These are phyloP conservation scores for Biancaea sappan DNA, from an alignment of 306 rosid species.

Conservation along the genomic window DNA sequence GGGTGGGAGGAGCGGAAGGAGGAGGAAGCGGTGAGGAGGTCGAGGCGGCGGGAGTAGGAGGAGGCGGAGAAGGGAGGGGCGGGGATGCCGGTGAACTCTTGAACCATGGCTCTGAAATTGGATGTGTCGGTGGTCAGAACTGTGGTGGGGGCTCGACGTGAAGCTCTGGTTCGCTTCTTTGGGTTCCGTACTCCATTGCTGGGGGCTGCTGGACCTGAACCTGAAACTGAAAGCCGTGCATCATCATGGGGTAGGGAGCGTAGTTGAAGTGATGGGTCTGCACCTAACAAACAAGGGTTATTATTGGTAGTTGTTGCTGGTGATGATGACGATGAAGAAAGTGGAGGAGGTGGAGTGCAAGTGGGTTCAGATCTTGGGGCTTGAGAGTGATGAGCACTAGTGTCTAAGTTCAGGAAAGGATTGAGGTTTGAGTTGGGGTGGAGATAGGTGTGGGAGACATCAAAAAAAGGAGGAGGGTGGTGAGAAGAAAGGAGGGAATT, in stretches of 20 bases:
- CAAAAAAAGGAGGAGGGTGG: slow-evolving; percentile 42
- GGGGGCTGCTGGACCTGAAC: not conserved
- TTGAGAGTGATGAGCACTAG: not conserved
- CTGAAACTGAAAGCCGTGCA: slow-evolving; percentile 24
- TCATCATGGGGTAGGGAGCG: slow-evolving; percentile 19
- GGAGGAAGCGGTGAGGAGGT: slow-evolving; percentile 52
- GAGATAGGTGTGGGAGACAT: slow-evolving; percentile 53
- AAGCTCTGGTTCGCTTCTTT: slow-evolving; percentile 86
- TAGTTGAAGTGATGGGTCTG: slow-evolving; percentile 25
- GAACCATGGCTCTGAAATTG: slow-evolving; percentile 96
- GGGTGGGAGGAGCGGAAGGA: slow-evolving; percentile 32
- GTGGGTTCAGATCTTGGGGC: slow-evolving; percentile 49
- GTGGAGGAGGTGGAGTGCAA: slow-evolving; percentile 30
- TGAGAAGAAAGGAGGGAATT: slow-evolving; percentile 37
- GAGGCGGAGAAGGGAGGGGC: slow-evolving; percentile 77
- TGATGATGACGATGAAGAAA: slow-evolving; percentile 18
- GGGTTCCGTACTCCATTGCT: slow-evolving; percentile 47
- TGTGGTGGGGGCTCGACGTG: slow-evolving; percentile 88
- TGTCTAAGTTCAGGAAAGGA: slow-evolving; percentile 49
- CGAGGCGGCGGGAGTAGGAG: slow-evolving; percentile 59
- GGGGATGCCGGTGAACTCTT: slow-evolving; percentile 93
- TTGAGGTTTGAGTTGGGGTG: slow-evolving; percentile 48
- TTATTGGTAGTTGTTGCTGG: no score
- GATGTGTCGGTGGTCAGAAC: slow-evolving; percentile 92
- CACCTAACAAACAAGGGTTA: slow-evolving; percentile 29